Evolutionary conservation across 148 eudicot species (phyloP).

Genomic region (Pouteria glomerata): DNA sequence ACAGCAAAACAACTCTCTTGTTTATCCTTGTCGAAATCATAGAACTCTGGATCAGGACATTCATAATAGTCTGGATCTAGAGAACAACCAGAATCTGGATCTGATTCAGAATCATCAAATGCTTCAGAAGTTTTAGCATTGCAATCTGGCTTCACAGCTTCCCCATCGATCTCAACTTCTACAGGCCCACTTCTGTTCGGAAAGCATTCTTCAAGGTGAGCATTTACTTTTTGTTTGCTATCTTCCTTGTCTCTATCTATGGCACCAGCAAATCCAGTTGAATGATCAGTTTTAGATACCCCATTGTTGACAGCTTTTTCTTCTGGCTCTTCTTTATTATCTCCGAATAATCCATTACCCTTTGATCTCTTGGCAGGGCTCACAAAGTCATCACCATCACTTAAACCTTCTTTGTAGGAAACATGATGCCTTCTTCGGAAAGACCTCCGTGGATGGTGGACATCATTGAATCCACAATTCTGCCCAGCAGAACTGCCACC

Average conservation of each 20-base stretch:
- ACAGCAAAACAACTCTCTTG: conserved; percentile 26
- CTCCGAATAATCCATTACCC: background rate
- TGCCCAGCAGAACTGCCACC: conserved; percentile 4
- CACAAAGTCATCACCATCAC: conserved; percentile 20
- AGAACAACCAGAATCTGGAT: conserved; percentile 1
- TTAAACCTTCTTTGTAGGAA: conserved; percentile 23
- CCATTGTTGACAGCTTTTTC: background rate
- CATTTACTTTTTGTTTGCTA: conserved; percentile 5
- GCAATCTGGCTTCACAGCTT: background rate
- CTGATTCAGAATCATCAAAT: conserved; percentile 10
- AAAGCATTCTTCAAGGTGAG: background rate
- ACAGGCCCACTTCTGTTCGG: background rate
- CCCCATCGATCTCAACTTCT: background rate
- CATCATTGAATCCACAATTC: conserved; percentile 8
- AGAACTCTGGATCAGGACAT: conserved; percentile 40
- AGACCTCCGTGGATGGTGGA: conserved; percentile 20
- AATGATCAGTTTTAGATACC: conserved; percentile 1
- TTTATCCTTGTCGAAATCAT: conserved; percentile 35
- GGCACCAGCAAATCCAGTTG: conserved; percentile 8
- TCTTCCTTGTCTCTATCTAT: conserved; percentile 2
- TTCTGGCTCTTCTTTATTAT: conserved; percentile 8
- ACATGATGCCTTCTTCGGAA: conserved; percentile 26
- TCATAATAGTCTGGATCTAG: conserved; percentile 13
- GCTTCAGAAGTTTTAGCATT: conserved; percentile 11
- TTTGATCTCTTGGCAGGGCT: conserved; percentile 20